Base-by-base conservation (phyloP, 1,284 basidiomycete genomes). In the Volvariella surrecta region DNA sequence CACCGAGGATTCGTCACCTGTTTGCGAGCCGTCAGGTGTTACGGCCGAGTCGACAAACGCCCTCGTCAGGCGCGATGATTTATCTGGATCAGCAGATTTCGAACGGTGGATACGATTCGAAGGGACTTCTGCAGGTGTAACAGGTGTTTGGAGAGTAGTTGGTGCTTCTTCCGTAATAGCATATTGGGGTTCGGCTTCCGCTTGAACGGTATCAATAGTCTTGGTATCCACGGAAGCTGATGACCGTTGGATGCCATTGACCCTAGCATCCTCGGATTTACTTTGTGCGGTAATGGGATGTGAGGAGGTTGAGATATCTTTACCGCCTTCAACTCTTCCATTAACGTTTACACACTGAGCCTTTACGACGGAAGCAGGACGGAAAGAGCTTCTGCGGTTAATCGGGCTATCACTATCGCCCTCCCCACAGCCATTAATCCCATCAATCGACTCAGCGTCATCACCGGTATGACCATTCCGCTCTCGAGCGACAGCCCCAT, bases 41-140 rank as follows among this genome's bases (percentile, higher is more conserved):
- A 61, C 58, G 4, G 61, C 59, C 2, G 64, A 65, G 32, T 64
- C 65, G 21, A 73, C 66, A 54, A 76, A 79, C 2, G 66, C 65
- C 30, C 80, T 76, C 16, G 79, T 73, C 41, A 79, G 56, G 46
- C 75, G 66, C 45, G 73, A 58, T 17, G 73, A 63, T 57, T 72
- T 73, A 56, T 77, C 76, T 8, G 80, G 82, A 55, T 86, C 83
- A 3, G 79, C 82, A 13, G 85, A 88, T 50, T 84, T 82, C 3
- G 85, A 86, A 17, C 85, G 81, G 24, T 72, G 78, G 38, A 84
- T 70, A 39, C 79, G 70, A 17, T n/a, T 15, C 11, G 24, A 28
- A 11, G 11, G 24, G 6, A 6, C 34, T 8, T n/a, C 34, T 19
- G 34, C 18, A 24, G 47, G 50, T 11, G 44, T 34, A 17, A 60